A percentile compares a stretch with the other conserved stretches of the same genome.
Evolutionary conservation across 2,329 filamentous ascomycete genomes (phyloP).

Genomic region (Arachnopeziza araneosa): DNA sequence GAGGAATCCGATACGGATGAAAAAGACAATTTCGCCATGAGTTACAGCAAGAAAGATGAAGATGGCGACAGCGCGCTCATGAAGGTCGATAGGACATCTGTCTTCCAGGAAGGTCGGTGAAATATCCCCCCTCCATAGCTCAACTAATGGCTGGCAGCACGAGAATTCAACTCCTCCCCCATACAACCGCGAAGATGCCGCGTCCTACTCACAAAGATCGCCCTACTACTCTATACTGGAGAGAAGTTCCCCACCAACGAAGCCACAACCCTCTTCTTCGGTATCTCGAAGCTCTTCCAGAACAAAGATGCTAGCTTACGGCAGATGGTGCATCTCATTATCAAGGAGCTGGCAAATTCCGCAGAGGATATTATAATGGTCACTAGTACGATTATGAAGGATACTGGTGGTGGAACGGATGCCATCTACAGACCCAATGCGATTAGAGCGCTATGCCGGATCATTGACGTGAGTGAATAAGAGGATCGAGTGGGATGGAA

Average conservation of each 20-base stretch:
- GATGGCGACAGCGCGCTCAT: conserved; percentile 90
- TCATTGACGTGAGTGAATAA: conserved; percentile 72
- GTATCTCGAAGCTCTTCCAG: conserved; percentile 98
- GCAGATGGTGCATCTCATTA: conserved; percentile 97
- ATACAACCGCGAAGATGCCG: conserved; percentile 97
- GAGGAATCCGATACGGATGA: not conserved
- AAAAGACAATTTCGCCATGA: conserved; percentile 53
- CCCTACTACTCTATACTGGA: conserved; percentile 90
- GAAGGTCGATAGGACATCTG: conserved; percentile 95
- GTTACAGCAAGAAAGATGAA: conserved; percentile 98
- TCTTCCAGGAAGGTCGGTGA: conserved; percentile 89
- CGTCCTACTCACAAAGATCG: conserved; percentile 94
- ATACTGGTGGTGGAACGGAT: conserved; percentile 91
- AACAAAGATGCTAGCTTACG: conserved; percentile 97
- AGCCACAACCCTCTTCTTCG: conserved; percentile 97
- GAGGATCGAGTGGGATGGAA: conserved; percentile 11
- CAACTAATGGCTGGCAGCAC: conserved; percentile 57
- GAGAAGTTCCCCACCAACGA: conserved; percentile 97
- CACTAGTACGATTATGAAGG: conserved; percentile 99
- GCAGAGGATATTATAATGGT: conserved; percentile 99
- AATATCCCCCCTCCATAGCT: conserved; percentile 6
- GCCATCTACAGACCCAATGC: conserved; percentile 93
- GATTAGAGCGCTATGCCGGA: conserved; percentile 89
- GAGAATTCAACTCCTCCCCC: conserved; percentile 94
- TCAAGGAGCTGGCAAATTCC: conserved; percentile 93